Evolutionary conservation across 2,329 filamentous ascomycete genomes (phyloP), one percentile per base, ranked within the genome.

Genomic region (Calonectria pseudoreteaudii): DNA sequence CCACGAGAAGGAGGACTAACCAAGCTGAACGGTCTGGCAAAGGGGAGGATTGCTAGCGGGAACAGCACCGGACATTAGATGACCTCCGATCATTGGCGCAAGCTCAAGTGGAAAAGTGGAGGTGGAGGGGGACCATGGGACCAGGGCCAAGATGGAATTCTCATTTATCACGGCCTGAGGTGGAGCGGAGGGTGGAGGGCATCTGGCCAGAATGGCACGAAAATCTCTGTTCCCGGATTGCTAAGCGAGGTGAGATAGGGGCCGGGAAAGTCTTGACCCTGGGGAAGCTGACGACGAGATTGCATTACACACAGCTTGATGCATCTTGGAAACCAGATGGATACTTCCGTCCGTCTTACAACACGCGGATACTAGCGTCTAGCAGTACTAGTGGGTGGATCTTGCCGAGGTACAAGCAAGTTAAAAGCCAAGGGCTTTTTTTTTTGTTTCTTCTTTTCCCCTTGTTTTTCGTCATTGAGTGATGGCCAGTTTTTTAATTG

Each of bases 61-160:
- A 70, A 73, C 73, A 74, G 71, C 66, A 56, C 44, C 70, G 75
- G 75, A 56, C 70, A 76, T 76, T 66, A 60, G 23, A 68, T 30
- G 30, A 62, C 70, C 75, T 76, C 60, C 36, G 34, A 68, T 36
- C 30, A 66, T 52, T 68, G 72, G 47, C 66, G 68, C 68, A 47
- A 49, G 44, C 6, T 66, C 28, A 62, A 49, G 49, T 53, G 67
- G n/a, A 47, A 67, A 52, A 76, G 78, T 79, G 78, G 75, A 73
- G 66, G 49, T 34, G 49, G 26, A n/a, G 50, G 38, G 14, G 56
- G 56, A 41, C 34, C 56, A 60, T 60, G 56, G 56, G 56, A 60
- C 56, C 56, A 60, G 56, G 56, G 56, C 56, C 56, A 41, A 36
- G 34, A 38, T 60, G 56, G 13, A 60, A 60, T 60, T 65, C 60